Conservation (phyloP, 352 stramenopile species). For the Phytophthora citrophthora region DNA sequence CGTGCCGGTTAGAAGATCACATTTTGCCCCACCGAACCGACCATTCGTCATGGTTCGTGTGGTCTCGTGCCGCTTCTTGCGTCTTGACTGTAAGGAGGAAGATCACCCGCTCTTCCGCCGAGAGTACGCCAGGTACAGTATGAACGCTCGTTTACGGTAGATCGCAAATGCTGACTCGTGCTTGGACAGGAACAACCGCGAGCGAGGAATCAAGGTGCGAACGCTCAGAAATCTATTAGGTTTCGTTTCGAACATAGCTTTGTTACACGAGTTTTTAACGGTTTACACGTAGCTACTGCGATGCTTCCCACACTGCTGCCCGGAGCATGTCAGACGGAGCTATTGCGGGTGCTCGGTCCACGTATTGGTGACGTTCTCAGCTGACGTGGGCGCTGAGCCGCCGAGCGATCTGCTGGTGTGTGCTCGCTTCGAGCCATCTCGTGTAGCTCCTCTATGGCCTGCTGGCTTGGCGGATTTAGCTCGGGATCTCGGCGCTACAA, state of each 20-base stretch:
- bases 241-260: no score
- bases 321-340: constrained; percentile 30
- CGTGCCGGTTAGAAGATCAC: no score
- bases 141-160: no score
- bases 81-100: constrained; percentile 21
- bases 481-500: not conserved
- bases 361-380: constrained; percentile 27
- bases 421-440: constrained; percentile 33
- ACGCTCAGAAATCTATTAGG: no score
- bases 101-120: constrained; percentile 33
- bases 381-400: not conserved
- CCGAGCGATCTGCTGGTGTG: constrained; percentile 27
- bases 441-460: constrained; percentile 6
- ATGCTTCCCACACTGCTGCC: constrained; percentile 52
- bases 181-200: constrained; percentile 19
- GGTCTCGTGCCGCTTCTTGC: constrained; percentile 21
- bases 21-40: not conserved
- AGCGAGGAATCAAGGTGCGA: constrained; percentile 22
- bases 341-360: constrained; percentile 47
- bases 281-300: constrained; percentile 9
- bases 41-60: constrained; percentile 2
- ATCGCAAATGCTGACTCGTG: no score
- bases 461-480: constrained; percentile 2
- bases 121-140: constrained; percentile 32
- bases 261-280: no score